Conservation (phyloP, 2,329 filamentous ascomycete genomes). For the Graphiopsis chlorocephala region DNA sequence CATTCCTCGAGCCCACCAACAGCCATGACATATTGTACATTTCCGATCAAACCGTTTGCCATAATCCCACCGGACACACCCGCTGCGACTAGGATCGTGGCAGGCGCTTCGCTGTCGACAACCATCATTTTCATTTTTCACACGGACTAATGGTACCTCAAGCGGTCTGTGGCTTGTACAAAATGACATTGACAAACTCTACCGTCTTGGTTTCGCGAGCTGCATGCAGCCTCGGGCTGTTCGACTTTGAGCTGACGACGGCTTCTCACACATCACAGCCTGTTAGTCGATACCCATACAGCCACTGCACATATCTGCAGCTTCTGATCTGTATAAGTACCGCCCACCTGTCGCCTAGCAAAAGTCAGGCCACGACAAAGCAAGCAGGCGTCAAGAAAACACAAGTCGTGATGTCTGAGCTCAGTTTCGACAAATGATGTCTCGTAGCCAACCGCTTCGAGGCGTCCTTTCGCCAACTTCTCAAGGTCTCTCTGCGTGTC, state of each 20-base stretch:
- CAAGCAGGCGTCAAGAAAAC: not conserved
- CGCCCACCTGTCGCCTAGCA: not conserved
- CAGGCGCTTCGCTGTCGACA: too few species aligned
- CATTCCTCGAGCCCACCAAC: not conserved
- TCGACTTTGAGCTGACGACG: too few species aligned
- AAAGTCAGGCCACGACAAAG: not conserved
- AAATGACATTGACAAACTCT: too few species aligned
- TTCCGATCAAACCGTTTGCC: too few species aligned
- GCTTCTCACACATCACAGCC: not conserved
- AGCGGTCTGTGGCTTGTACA: too few species aligned
- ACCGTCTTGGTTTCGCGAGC: too few species aligned
- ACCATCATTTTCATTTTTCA: too few species aligned
- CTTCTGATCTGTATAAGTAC: not conserved
- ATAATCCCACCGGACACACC: too few species aligned
- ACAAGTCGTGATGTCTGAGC: not conserved
- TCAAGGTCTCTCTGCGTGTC: not conserved
- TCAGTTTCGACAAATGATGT: not conserved
- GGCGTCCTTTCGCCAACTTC: not conserved
- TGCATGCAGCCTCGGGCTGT: too few species aligned
- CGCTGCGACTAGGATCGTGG: too few species aligned
- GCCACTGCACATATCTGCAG: not conserved
- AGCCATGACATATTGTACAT: too few species aligned
- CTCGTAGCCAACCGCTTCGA: not conserved
- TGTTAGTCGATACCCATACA: not conserved
- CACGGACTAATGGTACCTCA: too few species aligned